Conservation (phyloP, 495 filamentous ascomycete species). For the Talaromyces proteolyticus region DNA sequence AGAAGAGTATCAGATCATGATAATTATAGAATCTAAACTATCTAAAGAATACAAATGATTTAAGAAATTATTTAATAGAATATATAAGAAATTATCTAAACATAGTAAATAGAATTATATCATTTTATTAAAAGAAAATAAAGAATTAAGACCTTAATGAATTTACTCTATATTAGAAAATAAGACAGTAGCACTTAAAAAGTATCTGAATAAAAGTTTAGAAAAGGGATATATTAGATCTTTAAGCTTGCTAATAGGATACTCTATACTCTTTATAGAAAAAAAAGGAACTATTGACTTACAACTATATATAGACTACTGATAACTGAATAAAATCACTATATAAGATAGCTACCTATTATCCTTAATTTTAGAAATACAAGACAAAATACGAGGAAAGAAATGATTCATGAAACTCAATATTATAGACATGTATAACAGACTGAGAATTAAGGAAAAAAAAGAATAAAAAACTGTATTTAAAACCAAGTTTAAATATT, state of each 20-base stretch:
- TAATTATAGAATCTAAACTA: not conserved
- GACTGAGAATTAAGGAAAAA: slow-evolving; percentile 8
- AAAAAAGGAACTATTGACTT: slow-evolving; percentile 4
- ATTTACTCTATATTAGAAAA: slow-evolving; percentile 13
- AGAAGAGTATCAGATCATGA: not conserved
- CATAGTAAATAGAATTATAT: slow-evolving; percentile 5
- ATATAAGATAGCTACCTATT: slow-evolving; percentile 12
- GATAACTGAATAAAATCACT: slow-evolving; percentile 9
- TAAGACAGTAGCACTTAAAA: too few species aligned
- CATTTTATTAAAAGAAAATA: slow-evolving; percentile 8
- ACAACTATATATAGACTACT: slow-evolving; percentile 11
- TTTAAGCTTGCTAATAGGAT: slow-evolving; percentile 5
- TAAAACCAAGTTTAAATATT: slow-evolving; percentile 8
- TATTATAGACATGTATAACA: slow-evolving; percentile 13
- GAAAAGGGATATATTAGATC: slow-evolving; percentile 2
- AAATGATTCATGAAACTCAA: slow-evolving; percentile 15
- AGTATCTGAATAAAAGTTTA: slow-evolving; percentile 12
- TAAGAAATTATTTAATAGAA: slow-evolving; percentile 8
- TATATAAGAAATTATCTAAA: slow-evolving; percentile 4
- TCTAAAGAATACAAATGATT: slow-evolving; percentile 3
- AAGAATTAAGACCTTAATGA: slow-evolving; percentile 4
- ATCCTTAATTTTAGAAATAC: slow-evolving; percentile 3
- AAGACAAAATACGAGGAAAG: slow-evolving; percentile 11
- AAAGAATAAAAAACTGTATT: slow-evolving; percentile 16
- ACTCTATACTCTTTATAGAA: slow-evolving; percentile 1